Percentiles rank a stretch among this genome's conserved stretches.
phyloP scores from a whole-genome alignment of 1,139 yeast genomes.

The Sugiyamaella novakii region DNA sequence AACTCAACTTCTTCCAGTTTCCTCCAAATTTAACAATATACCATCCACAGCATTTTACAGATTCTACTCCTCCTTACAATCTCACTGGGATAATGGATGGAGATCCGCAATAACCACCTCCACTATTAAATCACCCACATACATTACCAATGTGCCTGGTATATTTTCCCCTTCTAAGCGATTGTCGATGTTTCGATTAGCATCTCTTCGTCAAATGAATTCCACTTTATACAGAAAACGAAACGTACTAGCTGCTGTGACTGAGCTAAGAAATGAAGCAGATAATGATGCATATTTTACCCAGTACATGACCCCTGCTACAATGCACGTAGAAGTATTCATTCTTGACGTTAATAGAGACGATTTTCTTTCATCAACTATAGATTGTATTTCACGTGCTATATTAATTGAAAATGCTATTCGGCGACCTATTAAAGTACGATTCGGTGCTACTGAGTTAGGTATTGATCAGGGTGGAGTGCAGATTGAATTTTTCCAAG shows the following conservation, averaged over 20 bases:
- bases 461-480: constrained; percentile 40
- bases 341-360: constrained; percentile 27
- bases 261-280: constrained; percentile 1
- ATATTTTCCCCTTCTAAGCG: constrained; percentile 1
- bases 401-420: constrained; percentile 26
- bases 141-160: constrained; percentile 6
- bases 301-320: constrained; percentile 12
- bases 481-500: constrained; percentile 37
- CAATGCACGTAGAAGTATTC: constrained; percentile 19
- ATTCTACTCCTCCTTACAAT: not conserved
- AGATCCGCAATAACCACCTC: not conserved
- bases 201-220: constrained; percentile 25
- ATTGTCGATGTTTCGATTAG: constrained; percentile 18
- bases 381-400: constrained; percentile 22
- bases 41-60: not conserved
- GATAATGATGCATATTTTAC: not conserved
- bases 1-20: not conserved
- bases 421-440: constrained; percentile 33
- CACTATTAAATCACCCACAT: not conserved
- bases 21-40: not conserved
- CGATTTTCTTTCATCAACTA: constrained; percentile 25
- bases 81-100: constrained; percentile 1
- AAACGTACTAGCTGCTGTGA: constrained; percentile 12
- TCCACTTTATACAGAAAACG: constrained; percentile 10
- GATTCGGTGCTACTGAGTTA: constrained; percentile 30